Evolutionary conservation across 116 monocot species (phyloP), one percentile per base, ranked within the genome.

Genomic region (Cymodocea nodosa): DNA sequence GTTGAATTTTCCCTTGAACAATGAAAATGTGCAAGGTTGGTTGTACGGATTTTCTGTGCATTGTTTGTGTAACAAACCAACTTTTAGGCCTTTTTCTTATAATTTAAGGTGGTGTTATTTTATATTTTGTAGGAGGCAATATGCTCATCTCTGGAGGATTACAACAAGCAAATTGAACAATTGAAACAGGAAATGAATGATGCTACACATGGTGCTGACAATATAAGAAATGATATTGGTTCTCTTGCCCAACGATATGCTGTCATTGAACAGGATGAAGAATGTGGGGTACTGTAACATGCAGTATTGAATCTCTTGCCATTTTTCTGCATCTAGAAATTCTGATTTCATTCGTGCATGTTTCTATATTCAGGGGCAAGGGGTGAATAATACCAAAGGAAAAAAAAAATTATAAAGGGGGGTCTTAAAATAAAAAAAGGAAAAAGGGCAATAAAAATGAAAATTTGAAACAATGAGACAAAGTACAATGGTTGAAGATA

Each of bases 141-240:
- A 59, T 97, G 91, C 67, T 81, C 91, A 56, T 87, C 95, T 0
- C 74, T 97, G 74, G 91, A 90, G 54, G 95, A 90, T 58, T 97
- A 97, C 68, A 87, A 97, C 75, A 87, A 83, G 72, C 95, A 90
- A 76, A 97, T 97, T 66, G 87, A 97, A 71, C 81, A 82, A 75
- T 57, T 97, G 50, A 97, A 90, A 70, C 71, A 87, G 64, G 95
- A 97, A 64, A 97, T 97, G 95, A 79, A 90, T 70, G 95, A 97
- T 83, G 95, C 95, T 56, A 97, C 95, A 53, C 85, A 63, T 78
- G 95, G 95, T 13, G 95, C 95, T 54, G 95, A 97, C 57, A 90
- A 91, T 51, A 97, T 97, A 66, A 83, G 95, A 68, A 83, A 68
- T 70, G 95, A 97, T 73, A 97, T 97, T 16, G 84, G 74, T 76